Conservation (phyloP, 495 filamentous ascomycete genomes). For the Pyronema omphalodes region DNA sequence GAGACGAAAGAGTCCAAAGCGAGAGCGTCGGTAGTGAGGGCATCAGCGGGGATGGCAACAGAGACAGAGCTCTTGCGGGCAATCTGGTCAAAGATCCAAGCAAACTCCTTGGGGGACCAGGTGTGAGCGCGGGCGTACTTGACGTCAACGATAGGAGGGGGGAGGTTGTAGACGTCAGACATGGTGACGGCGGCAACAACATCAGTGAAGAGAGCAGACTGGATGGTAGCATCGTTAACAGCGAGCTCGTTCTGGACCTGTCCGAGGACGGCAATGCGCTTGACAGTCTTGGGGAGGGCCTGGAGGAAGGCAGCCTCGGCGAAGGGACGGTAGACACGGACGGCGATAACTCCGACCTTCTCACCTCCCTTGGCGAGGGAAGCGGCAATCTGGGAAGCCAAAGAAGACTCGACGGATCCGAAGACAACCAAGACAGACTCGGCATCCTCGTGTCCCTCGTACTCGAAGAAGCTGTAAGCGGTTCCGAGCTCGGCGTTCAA, state of each 20-base stretch:
- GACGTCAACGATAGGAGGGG: constrained; percentile 52
- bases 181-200: constrained; percentile 72
- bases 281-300: constrained; percentile 53
- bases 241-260: constrained; percentile 31
- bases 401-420: constrained; percentile 71
- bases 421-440: constrained; percentile 76
- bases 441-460: constrained; percentile 63
- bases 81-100: constrained; percentile 43
- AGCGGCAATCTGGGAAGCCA: constrained; percentile 63
- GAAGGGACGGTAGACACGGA: constrained; percentile 86
- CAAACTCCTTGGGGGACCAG: constrained; percentile 61
- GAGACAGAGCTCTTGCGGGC: constrained; percentile 25
- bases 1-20: constrained; percentile 16
- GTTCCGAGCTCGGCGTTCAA: constrained; percentile 91
- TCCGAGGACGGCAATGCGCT: constrained; percentile 44
- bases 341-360: constrained; percentile 71
- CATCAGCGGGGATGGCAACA: constrained; percentile 24
- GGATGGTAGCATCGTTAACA: constrained; percentile 47
- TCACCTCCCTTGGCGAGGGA: constrained; percentile 50
- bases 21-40: constrained; percentile 20
- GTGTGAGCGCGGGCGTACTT: constrained; percentile 70
- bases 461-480: constrained; percentile 82
- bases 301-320: constrained; percentile 81
- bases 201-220: constrained; percentile 74
- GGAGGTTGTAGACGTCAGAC: constrained; percentile 40